A percentile compares a stretch with the other conserved stretches of the same genome.
Evolutionary conservation across 805 yeast species (phyloP).

Genomic region (Saccharomyces jurei): DNA sequence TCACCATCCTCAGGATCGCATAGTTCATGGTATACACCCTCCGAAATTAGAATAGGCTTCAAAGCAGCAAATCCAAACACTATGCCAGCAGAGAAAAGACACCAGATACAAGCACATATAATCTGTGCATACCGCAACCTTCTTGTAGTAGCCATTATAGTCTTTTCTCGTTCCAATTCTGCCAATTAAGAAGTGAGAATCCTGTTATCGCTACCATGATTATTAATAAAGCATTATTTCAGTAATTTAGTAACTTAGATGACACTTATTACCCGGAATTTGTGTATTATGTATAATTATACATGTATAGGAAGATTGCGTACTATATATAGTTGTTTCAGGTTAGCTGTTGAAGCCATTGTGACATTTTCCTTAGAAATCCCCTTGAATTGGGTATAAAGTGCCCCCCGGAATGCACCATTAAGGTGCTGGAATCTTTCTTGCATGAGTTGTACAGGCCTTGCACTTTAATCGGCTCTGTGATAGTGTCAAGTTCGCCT

Average conservation of each 20-base stretch:
- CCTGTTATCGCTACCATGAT: neutral
- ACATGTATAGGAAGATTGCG: neutral
- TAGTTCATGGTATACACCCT: slow-evolving; percentile 62
- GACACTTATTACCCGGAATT: neutral
- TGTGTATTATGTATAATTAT: neutral
- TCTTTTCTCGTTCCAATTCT: neutral
- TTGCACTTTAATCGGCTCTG: slow-evolving; percentile 60
- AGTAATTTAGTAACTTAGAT: neutral
- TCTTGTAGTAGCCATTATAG: neutral
- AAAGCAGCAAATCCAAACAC: slow-evolving; percentile 94
- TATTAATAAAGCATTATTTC: neutral
- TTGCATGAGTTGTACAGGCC: slow-evolving; percentile 46
- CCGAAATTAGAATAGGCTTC: slow-evolving; percentile 69
- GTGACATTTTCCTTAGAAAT: slow-evolving; percentile 28
- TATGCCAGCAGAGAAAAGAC: slow-evolving; percentile 86
- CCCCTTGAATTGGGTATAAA: slow-evolving; percentile 79
- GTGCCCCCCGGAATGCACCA: slow-evolving; percentile 93
- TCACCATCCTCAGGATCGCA: slow-evolving; percentile 34
- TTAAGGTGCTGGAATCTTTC: slow-evolving; percentile 35
- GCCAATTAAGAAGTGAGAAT: too few species aligned
- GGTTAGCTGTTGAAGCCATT: slow-evolving; percentile 27
- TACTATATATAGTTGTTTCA: neutral
- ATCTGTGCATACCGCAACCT: slow-evolving; percentile 39
- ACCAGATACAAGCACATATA: slow-evolving; percentile 73
- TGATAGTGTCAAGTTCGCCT: slow-evolving; percentile 88